Evolutionary conservation across 2,329 filamentous ascomycete species (phyloP).

Genomic region (Cercospora sojina): DNA sequence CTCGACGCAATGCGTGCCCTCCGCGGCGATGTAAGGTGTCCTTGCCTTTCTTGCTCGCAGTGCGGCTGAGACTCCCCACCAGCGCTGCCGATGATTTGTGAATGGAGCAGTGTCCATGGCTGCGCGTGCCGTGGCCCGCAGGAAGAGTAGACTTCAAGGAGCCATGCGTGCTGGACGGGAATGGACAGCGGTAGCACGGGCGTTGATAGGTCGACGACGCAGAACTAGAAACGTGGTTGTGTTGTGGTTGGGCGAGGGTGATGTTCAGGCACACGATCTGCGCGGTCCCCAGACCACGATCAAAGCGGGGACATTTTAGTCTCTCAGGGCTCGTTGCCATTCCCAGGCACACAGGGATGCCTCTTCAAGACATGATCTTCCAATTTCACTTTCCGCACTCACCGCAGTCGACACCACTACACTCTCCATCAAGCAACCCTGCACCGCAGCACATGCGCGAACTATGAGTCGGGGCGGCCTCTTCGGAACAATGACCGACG

Average conservation of each 20-base stretch:
- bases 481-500: neutral
- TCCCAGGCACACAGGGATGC: neutral
- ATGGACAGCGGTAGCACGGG: neutral
- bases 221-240: neutral
- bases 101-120: neutral
- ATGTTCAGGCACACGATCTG: conserved; percentile 1
- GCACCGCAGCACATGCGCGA: neutral
- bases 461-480: neutral
- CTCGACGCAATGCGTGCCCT: conserved; percentile 4
- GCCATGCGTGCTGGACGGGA: neutral
- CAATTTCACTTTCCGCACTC: neutral
- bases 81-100: neutral
- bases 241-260: neutral
- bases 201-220: neutral
- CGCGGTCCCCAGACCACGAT: neutral
- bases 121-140: neutral
- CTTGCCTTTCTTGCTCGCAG: neutral
- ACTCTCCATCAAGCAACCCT: neutral
- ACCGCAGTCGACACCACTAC: neutral
- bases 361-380: conserved; percentile 4
- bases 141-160: neutral
- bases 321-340: neutral
- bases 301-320: neutral
- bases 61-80: neutral
- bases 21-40: neutral